Evolutionary conservation across 306 rosid species (phyloP), one percentile per base, ranked within the genome.

Genomic region (Betula pendula): DNA sequence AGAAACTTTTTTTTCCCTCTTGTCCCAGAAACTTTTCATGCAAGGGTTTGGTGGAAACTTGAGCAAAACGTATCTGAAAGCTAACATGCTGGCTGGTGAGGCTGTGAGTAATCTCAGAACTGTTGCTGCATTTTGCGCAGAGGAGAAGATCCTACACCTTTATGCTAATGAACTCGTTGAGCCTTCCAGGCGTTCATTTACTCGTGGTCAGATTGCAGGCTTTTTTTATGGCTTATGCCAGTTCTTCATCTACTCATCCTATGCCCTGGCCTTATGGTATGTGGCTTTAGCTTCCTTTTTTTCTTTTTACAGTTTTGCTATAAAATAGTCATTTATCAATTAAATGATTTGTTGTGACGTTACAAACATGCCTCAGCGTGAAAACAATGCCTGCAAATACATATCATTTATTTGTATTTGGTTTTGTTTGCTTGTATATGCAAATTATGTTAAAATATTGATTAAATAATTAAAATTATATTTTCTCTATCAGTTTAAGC

Each of bases 21-120:
- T 73, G 69, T 84, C 83, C 77, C 87, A 95, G 98, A 95, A 88
- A 87, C 93, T 95, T 77, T 95, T 95, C 84, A 85, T 95, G 91
- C 73, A 92, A 89, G 98, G 98, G 63, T 95, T 87, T 70, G 97
- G 97, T 77, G 98, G 98, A n/a, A 95, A 95, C 92, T 88, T 95
- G 90, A 95, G 96, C 93, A 92, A 90, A 82, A 95, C 96, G 70
- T 92, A 95, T 86, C 90, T 92, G 65, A 95, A 89, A 83, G 97
- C 97, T 51, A 95, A 92, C 83, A 95, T 91, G 95, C 70, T 95
- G 72, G 97, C 98, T 8, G 97, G 98, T 44, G 98, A 95, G 79
- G 98, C 98, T 6, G 98, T 95, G 80, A 87, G 97, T 69, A 95
- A 95, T 70, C 88, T 95, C 4, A 90, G 98, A 76, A 95, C 98